phyloP scores from a whole-genome alignment of 495 filamentous ascomycete genomes.

The Niebla homalea region DNA sequence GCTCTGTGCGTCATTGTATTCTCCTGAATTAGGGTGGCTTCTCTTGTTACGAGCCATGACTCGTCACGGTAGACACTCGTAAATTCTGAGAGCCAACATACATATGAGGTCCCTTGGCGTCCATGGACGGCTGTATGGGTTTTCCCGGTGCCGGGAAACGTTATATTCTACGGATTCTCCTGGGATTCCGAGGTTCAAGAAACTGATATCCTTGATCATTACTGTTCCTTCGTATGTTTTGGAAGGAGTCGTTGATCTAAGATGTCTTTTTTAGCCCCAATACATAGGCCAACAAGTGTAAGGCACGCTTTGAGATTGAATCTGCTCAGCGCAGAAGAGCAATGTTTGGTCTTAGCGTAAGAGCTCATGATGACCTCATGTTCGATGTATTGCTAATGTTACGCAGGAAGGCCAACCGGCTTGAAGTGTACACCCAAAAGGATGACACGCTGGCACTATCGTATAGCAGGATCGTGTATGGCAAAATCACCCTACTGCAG shows the following conservation, averaged over 20 bases:
- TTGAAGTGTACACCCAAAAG: slow-evolving; percentile 66
- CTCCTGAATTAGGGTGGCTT: not conserved
- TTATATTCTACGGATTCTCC: not conserved
- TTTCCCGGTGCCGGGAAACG: not conserved
- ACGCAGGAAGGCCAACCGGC: slow-evolving; percentile 71
- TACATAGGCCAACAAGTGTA: slow-evolving; percentile 82
- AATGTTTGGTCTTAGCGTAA: slow-evolving; percentile 80
- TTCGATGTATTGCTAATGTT: not conserved
- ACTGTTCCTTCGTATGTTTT: not conserved
- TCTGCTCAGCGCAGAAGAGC: slow-evolving; percentile 57
- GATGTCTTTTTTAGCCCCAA: slow-evolving; percentile 93
- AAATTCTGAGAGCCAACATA: too few relatives aligned
- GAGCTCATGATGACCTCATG: slow-evolving; percentile 16
- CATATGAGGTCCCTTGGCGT: too few relatives aligned
- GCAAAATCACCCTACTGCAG: slow-evolving; percentile 73
- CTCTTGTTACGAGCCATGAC: not conserved
- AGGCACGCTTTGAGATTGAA: slow-evolving; percentile 72
- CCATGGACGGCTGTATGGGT: not conserved
- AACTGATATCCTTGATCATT: not conserved
- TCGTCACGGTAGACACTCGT: not conserved
- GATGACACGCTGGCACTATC: slow-evolving; percentile 46
- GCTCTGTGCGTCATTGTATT: too few relatives aligned
- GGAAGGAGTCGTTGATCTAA: not conserved
- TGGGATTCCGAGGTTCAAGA: not conserved
- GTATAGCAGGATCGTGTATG: slow-evolving; percentile 59